Base-by-base conservation (phyloP, 306 rosid species). In the Castanospermum australe region DNA sequence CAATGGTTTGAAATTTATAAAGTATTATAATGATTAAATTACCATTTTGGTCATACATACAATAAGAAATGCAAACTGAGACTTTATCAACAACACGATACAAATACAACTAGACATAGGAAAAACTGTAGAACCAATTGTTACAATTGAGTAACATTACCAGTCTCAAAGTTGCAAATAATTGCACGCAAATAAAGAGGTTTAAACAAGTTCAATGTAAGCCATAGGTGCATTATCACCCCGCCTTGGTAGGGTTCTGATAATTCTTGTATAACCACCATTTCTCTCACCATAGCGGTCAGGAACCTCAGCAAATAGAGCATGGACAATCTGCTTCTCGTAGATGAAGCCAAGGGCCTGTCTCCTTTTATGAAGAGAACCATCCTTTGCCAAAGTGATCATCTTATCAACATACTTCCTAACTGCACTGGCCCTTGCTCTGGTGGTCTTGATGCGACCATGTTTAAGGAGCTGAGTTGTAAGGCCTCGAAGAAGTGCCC, bases 201-300 rank as follows among this genome's bases (percentile, higher is more conserved):
- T 38, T 38, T 92, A 94, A 80, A 95, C 99, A 71, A 95, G 99
- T 83, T 95, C 98, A 74, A 95, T 92, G 87, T 82, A 92, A 11
- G 99, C 98, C 98, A 95, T 92, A 30, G 98, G 98, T 36, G 99
- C 99, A 86, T 95, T 95, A 84, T 95, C 99, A 56, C 99, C 99
- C 60, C 99, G 87, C 83, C 97, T 86, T 0, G 98, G 96, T 38
- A 91, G 83, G 35, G 98, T 92, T 85, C 97, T 87, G 30, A 90
- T 77, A 25, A 95, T 95, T 86, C 98, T 86, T 3, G 97, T 92
- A 67, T 95, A 95, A 8, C 99, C 98, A 59, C 99, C 99, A 75
- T 95, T 92, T 67, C 99, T 87, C 67, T 92, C 96, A 9, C 97
- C 98, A 35, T 95, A 95, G 52, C 98, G 90, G n/a, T 89, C 95